Evolutionary conservation across 495 filamentous ascomycete species (phyloP), one percentile per base, ranked within the genome.

Genomic region (Immersiella caudata): DNA sequence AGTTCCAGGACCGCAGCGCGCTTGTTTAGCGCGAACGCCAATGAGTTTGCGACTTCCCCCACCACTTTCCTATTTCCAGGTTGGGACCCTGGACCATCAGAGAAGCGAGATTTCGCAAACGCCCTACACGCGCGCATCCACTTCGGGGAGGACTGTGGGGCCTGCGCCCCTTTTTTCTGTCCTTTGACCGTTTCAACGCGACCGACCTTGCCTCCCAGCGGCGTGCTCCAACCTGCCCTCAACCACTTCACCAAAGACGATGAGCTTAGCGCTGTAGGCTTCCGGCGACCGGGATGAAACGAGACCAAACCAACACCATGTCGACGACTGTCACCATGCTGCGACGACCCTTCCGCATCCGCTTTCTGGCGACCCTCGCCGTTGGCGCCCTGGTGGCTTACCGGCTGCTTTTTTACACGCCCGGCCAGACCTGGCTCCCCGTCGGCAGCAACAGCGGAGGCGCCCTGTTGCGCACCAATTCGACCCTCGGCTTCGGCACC

Each of bases 401-500:
- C 57, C 60, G 63, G 46, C 59, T 61, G 40, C 62, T 57, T 46
- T 25, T 66, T n/a, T 62, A 51, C 63, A 58, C 67, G 57, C n/a
- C 67, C 9, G 27, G 24, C 8, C 55, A 24, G 24, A 16, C 67
- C 16, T 62, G 65, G 65, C 65, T 66, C 16, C 40, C 63, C 3
- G 16, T 66, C 16, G 33, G 57, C 63, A 26, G 54, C n/a, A 9
- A 51, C 9, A 9, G 29, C 56, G 16, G 18, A 6, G 67, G 21
- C 46, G 20, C 49, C 14, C 49, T 66, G 21, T 18, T 46, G 26
- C 29, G 49, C 29, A 26, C 64, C 24, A 77, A 77, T 61, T 62
- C 62, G 24, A 77, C 75, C 20, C 70, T 77, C 0, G 75, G 75
- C 27, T 79, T 79, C 65, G 75, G 75, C 50, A 69, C 73, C 49